These are phyloP conservation scores for Tothia fuscella DNA, from an alignment of 2,329 filamentous ascomycete genomes.

Conservation along the genomic window DNA sequence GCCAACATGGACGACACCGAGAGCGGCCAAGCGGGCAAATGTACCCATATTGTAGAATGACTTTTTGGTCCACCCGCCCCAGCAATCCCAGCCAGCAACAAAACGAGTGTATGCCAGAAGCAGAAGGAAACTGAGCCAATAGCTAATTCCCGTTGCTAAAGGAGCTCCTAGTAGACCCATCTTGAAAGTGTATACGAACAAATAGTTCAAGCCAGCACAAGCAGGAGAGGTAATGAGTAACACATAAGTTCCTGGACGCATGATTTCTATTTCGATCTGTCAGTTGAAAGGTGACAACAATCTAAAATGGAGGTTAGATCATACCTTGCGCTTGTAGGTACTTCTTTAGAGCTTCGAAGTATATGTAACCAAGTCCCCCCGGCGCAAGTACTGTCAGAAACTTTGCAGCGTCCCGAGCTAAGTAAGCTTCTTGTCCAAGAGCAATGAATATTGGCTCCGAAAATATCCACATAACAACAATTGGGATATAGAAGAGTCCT, in stretches of 20 bases:
- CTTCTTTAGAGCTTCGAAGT: conserved; percentile 66
- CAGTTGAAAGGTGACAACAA: not conserved
- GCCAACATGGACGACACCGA: conserved; percentile 73
- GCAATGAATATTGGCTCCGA: conserved; percentile 62
- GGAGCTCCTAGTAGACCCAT: conserved; percentile 70
- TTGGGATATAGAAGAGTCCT: conserved; percentile 57
- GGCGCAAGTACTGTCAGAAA: conserved; percentile 67
- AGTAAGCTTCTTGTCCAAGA: conserved; percentile 66
- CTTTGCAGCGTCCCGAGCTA: conserved; percentile 59
- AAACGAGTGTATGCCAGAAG: conserved; percentile 63
- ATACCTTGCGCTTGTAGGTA: conserved; percentile 46
- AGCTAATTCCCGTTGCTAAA: conserved; percentile 69
- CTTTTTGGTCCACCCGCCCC: conserved; percentile 59
- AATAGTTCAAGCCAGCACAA: conserved; percentile 45
- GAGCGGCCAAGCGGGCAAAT: conserved; percentile 61
- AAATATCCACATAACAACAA: conserved; percentile 62
- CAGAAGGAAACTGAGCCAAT: conserved; percentile 72
- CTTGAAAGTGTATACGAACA: conserved; percentile 61
- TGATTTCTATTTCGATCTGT: conserved; percentile 36
- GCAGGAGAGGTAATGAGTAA: conserved; percentile 48
- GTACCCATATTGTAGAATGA: conserved; percentile 55
- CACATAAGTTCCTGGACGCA: conserved; percentile 52
- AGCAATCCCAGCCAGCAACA: conserved; percentile 60
- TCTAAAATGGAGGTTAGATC: too few species aligned
- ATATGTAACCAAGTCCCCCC: conserved; percentile 75